Conservation (phyloP, 306 rosid genomes). For the Myrica gale region DNA sequence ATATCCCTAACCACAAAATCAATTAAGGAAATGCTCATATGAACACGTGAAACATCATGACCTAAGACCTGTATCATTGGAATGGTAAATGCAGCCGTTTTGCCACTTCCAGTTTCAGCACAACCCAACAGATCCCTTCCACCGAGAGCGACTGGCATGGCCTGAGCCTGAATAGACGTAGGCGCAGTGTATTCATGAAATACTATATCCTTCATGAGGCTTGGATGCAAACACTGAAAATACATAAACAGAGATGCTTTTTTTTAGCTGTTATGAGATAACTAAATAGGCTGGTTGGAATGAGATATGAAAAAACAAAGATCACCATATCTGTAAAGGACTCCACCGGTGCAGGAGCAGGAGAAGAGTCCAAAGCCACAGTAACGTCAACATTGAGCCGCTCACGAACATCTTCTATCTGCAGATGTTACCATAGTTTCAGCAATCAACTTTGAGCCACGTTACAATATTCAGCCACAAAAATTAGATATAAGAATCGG, state of each 20-base stretch:
- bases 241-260: conserved; percentile 8
- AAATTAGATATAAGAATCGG: background rate
- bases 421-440: conserved; percentile 4
- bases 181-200: conserved; percentile 82
- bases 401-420: conserved; percentile 71
- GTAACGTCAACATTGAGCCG: conserved; percentile 78
- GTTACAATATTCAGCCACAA: background rate
- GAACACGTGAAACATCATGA: conserved; percentile 24
- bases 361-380: conserved; percentile 52
- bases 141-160: conserved; percentile 81
- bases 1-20: conserved; percentile 4
- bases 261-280: background rate
- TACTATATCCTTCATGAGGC: conserved; percentile 83
- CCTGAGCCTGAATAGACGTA: conserved; percentile 90
- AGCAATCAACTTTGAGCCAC: background rate
- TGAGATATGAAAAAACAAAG: background rate
- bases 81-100: conserved; percentile 82
- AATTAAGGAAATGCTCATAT: conserved; percentile 19
- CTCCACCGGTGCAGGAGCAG: conserved; percentile 78
- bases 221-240: conserved; percentile 61
- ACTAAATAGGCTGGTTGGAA: background rate
- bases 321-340: conserved; percentile 74
- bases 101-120: conserved; percentile 93
- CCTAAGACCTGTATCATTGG: conserved; percentile 79
- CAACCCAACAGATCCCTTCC: conserved; percentile 86